phyloP scores from a whole-genome alignment of 106 monocot genomes.

The Agapanthus africanus region DNA sequence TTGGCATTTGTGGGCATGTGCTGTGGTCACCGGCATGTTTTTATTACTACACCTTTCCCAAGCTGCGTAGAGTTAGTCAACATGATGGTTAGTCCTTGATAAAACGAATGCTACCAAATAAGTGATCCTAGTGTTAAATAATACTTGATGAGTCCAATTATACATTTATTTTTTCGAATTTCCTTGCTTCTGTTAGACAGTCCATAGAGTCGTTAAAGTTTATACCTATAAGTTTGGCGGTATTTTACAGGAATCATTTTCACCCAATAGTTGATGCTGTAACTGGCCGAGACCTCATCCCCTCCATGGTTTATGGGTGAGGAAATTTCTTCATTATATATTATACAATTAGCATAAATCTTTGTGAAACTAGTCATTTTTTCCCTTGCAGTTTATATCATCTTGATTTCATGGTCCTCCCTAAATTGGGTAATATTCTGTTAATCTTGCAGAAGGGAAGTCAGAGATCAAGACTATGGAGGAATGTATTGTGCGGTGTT shows the following conservation, averaged over 20 bases:
- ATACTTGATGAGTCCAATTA: neutral
- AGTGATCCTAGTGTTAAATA: neutral
- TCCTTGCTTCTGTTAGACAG: neutral
- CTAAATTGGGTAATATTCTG: neutral
- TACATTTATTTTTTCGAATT: neutral
- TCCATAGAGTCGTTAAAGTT: too few relatives aligned
- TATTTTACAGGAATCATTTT: constrained; percentile 91
- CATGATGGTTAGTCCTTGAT: neutral
- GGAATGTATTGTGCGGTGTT: constrained; percentile 86
- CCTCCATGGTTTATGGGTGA: constrained; percentile 92
- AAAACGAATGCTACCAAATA: neutral
- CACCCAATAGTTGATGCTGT: constrained; percentile 83
- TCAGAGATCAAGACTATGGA: constrained; percentile 80
- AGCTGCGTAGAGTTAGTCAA: too few relatives aligned
- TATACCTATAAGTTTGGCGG: neutral
- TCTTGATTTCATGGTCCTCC: neutral
- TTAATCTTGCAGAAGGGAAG: constrained; percentile 39
- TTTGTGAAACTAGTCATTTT: neutral
- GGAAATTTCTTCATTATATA: constrained; percentile 12
- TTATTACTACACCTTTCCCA: too few relatives aligned
- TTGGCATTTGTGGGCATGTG: too few relatives aligned
- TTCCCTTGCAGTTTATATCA: neutral
- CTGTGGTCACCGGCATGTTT: too few relatives aligned
- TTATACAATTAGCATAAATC: neutral
- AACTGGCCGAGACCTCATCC: constrained; percentile 86